These are phyloP conservation scores for Lophiostoma macrostomum DNA, from an alignment of 495 filamentous ascomycete genomes.

Conservation along the genomic window DNA sequence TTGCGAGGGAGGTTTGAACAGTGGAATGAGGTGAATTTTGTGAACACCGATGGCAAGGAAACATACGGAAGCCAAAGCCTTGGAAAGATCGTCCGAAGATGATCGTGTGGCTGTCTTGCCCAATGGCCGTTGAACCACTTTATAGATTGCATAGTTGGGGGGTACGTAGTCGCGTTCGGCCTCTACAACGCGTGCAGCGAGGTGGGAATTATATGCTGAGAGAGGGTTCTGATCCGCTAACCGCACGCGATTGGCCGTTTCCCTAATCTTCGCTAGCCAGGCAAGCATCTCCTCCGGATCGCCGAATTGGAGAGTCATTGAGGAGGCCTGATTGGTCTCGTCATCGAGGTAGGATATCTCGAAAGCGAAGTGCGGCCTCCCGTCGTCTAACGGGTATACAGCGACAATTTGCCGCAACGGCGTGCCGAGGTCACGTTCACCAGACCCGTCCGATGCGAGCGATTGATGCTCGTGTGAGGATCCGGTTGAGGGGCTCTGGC, in stretches of 20 bases:
- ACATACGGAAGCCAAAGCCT: slow-evolving; percentile 67
- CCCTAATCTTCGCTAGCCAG: slow-evolving; percentile 69
- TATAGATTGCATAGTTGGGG: slow-evolving; percentile 72
- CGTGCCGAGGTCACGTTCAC: slow-evolving; percentile 56
- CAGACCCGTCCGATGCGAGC: slow-evolving; percentile 43
- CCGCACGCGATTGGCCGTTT: slow-evolving; percentile 55
- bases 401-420: slow-evolving; percentile 73
- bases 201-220: slow-evolving; percentile 57
- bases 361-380: slow-evolving; percentile 71
- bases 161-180: slow-evolving; percentile 72
- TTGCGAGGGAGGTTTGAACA: slow-evolving; percentile 57
- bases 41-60: slow-evolving; percentile 84
- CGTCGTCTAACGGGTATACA: slow-evolving; percentile 75
- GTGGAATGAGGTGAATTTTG: slow-evolving; percentile 74
- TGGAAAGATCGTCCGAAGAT: slow-evolving; percentile 75
- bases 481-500: slow-evolving; percentile 53
- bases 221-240: slow-evolving; percentile 55
- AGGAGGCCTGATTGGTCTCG: slow-evolving; percentile 56
- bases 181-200: slow-evolving; percentile 65
- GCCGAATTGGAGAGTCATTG: slow-evolving; percentile 66
- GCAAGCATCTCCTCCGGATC: slow-evolving; percentile 71
- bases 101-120: slow-evolving; percentile 57
- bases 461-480: slow-evolving; percentile 62
- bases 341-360: slow-evolving; percentile 78
- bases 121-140: slow-evolving; percentile 72